These are phyloP conservation scores for Cymbidium sinense DNA, from an alignment of 106 monocot genomes.

Conservation along the genomic window DNA sequence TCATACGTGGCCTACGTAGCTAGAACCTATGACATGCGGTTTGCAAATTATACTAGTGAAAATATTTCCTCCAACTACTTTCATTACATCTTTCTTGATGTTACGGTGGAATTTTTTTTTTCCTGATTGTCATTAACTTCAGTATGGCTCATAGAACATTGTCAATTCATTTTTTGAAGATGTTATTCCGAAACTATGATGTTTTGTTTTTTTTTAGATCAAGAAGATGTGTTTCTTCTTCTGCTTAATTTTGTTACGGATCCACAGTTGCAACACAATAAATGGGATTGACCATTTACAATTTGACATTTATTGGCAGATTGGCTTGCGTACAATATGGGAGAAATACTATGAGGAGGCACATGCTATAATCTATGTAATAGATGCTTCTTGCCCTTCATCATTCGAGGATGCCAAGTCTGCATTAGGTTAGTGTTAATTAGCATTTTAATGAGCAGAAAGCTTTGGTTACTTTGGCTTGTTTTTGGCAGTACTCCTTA, in stretches of 20 bases:
- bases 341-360: constrained; percentile 99
- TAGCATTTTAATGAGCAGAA: constrained; percentile 4
- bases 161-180: background rate
- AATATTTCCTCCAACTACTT: background rate
- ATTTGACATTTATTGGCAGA: constrained; percentile 31
- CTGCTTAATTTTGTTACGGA: background rate
- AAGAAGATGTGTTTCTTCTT: background rate
- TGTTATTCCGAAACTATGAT: background rate
- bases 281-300: background rate
- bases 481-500: background rate
- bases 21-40: background rate
- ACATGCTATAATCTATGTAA: constrained; percentile 90
- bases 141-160: background rate
- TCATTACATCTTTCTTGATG: background rate
- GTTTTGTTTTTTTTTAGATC: background rate
- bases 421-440: constrained; percentile 68
- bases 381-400: constrained; percentile 77
- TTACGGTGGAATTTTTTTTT: background rate
- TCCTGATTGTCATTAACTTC: background rate
- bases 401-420: constrained; percentile 91
- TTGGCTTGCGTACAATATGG: constrained; percentile 94
- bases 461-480: background rate
- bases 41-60: background rate
- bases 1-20: background rate
- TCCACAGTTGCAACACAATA: background rate